These are phyloP conservation scores for Spongospora subterranea DNA, from an alignment of 208 protist genomes.

Conservation along the genomic window DNA sequence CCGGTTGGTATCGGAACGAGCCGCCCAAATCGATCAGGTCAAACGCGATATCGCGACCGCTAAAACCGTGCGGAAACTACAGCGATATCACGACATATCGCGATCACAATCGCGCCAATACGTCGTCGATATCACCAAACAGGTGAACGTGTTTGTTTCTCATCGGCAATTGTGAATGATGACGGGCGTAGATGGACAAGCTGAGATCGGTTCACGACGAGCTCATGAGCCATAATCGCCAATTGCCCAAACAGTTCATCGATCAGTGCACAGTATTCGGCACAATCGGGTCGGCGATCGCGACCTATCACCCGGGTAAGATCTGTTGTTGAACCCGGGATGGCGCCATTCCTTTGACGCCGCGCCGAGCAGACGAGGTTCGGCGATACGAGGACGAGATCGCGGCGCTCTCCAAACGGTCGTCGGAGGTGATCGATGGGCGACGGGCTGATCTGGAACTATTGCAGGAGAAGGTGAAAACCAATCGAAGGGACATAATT, in stretches of 20 bases:
- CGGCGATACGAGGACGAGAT: no score
- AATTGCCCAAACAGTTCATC: not conserved
- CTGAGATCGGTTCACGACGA: not conserved
- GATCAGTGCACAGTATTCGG: not conserved
- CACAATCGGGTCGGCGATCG: not conserved
- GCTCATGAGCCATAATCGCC: not conserved
- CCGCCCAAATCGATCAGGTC: not conserved
- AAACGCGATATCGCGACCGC: not conserved
- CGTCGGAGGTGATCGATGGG: no score
- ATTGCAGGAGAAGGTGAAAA: no score
- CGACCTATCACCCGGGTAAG: not conserved
- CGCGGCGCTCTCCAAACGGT: no score
- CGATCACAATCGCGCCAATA: not conserved
- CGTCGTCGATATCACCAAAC: not conserved
- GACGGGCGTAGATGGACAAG: not conserved
- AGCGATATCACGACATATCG: not conserved
- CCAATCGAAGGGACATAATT: no score
- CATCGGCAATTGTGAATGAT: not conserved
- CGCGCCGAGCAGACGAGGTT: no score
- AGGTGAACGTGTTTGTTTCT: not conserved
- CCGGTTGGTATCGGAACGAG: not conserved
- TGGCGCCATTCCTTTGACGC: no score
- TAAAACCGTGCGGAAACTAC: not conserved
- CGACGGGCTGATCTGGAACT: no score
- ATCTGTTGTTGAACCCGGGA: no score